phyloP scores from a whole-genome alignment of 1,139 yeast genomes.

The Torulaspora globosa region DNA sequence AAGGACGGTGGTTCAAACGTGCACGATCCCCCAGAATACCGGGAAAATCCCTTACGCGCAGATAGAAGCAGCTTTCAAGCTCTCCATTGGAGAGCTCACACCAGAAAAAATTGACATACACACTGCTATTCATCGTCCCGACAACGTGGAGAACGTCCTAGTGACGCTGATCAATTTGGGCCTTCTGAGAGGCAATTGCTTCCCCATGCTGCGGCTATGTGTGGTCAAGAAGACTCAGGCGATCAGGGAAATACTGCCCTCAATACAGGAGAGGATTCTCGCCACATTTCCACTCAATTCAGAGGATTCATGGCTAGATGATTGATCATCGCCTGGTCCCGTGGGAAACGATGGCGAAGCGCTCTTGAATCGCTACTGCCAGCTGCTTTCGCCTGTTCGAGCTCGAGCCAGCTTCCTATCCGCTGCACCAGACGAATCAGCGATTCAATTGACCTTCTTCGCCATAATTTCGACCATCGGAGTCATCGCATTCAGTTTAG shows the following conservation, averaged over 20 bases:
- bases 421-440: neutral
- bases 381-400: too few relatives aligned
- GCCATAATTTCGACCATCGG: neutral
- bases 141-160: slow-evolving; percentile 31
- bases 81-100: slow-evolving; percentile 21
- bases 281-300: slow-evolving; percentile 30
- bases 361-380: too few relatives aligned
- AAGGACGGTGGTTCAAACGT: slow-evolving; percentile 19
- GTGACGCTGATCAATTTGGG: slow-evolving; percentile 34
- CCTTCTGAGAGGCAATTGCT: slow-evolving; percentile 35
- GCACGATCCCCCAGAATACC: slow-evolving; percentile 20
- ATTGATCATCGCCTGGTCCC: slow-evolving; percentile 3
- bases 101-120: slow-evolving; percentile 19
- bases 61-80: slow-evolving; percentile 20
- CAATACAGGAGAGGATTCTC: slow-evolving; percentile 27
- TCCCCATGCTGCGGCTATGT: slow-evolving; percentile 30
- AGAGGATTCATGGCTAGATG: slow-evolving; percentile 34
- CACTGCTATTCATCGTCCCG: slow-evolving; percentile 26
- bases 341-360: neutral
- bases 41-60: slow-evolving; percentile 31
- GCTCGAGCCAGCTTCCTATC: too few relatives aligned
- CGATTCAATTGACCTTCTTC: neutral
- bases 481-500: neutral
- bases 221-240: slow-evolving; percentile 32
- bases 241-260: slow-evolving; percentile 30